Evolutionary conservation across 257 asterid genomes (phyloP).

Genomic region (Solanum tarapatanum): DNA sequence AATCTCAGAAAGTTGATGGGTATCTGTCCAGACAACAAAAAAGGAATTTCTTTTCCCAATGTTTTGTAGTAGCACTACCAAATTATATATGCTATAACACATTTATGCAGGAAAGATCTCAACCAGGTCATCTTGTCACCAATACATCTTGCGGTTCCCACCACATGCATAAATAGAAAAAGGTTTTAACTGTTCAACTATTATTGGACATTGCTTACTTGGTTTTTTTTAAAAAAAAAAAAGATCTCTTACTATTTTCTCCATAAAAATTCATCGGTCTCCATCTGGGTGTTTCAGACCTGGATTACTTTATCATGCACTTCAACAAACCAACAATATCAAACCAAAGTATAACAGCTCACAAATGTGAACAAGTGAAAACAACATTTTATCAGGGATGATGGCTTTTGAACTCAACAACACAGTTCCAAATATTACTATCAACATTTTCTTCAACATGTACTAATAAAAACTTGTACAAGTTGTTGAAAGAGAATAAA

Average conservation of each 20-base stretch:
- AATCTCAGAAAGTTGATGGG: not conserved
- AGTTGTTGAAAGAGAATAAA: conserved; percentile 10
- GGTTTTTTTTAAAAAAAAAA: not conserved
- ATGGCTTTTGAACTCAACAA: not conserved
- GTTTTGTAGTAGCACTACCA: not conserved
- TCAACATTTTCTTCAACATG: not conserved
- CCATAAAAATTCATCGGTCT: not conserved
- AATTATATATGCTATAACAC: not conserved
- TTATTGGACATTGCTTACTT: not conserved
- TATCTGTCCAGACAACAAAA: not conserved
- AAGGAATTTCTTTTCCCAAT: not conserved
- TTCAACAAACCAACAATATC: not conserved
- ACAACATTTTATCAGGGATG: not conserved
- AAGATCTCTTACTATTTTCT: not conserved
- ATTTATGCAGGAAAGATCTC: not conserved
- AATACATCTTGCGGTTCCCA: not conserved
- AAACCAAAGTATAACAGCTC: not conserved
- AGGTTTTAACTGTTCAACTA: not conserved
- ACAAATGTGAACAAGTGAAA: not conserved
- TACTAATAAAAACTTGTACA: not conserved
- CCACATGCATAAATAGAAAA: not conserved
- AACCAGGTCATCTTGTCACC: not conserved
- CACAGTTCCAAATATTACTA: not conserved
- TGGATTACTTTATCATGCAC: not conserved
- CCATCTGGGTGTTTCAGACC: not conserved